These are phyloP conservation scores for Ascochyta fabae DNA, from an alignment of 2,329 filamentous ascomycete species.

Conservation along the genomic window DNA sequence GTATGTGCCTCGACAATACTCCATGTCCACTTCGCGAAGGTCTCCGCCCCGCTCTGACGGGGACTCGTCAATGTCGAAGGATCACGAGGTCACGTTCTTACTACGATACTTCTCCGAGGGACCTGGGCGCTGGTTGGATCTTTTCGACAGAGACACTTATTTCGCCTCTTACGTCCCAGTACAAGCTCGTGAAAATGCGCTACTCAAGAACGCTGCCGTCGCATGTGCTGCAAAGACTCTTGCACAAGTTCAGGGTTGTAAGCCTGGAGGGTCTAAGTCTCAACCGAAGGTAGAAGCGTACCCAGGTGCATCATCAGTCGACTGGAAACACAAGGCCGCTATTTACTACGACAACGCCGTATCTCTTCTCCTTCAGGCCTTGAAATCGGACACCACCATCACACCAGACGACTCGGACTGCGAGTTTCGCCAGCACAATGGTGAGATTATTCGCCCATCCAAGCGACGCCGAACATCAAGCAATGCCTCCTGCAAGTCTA, in stretches of 20 bases:
- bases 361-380: slow-evolving; percentile 52
- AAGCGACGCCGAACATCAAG: slow-evolving; percentile 55
- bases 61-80: slow-evolving; percentile 42
- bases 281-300: slow-evolving; percentile 62
- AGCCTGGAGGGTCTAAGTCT: slow-evolving; percentile 55
- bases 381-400: slow-evolving; percentile 42
- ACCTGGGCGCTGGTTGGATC: slow-evolving; percentile 66
- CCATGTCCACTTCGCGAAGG: slow-evolving; percentile 31
- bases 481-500: slow-evolving; percentile 49
- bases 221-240: slow-evolving; percentile 69
- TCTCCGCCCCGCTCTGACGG: slow-evolving; percentile 31
- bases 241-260: slow-evolving; percentile 60
- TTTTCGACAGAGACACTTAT: slow-evolving; percentile 63
- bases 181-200: slow-evolving; percentile 59
- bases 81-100: slow-evolving; percentile 66
- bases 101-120: slow-evolving; percentile 66
- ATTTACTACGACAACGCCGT: slow-evolving; percentile 67
- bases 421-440: slow-evolving; percentile 26
- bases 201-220: slow-evolving; percentile 62
- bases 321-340: slow-evolving; percentile 66
- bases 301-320: slow-evolving; percentile 55
- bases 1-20: slow-evolving; percentile 33
- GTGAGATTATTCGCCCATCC: slow-evolving; percentile 25
- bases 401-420: slow-evolving; percentile 41
- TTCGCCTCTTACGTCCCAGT: slow-evolving; percentile 67